Evolutionary conservation across 2,329 filamentous ascomycete genomes (phyloP).

Genomic region (Rutstroemia sp.): DNA sequence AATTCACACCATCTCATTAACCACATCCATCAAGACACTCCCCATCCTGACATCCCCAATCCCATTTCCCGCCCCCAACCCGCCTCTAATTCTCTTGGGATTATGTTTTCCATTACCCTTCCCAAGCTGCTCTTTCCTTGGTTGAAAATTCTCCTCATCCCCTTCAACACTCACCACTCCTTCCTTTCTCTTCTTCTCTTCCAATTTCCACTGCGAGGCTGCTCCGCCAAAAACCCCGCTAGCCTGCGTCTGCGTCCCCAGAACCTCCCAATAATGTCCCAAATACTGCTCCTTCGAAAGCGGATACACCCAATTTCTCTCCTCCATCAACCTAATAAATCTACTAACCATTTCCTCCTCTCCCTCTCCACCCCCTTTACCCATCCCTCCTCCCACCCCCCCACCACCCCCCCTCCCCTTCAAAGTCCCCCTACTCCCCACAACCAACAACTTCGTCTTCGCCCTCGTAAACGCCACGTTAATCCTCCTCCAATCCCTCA

Average conservation of each 20-base stretch:
- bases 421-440: conserved; percentile 79
- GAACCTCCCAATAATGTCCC: conserved; percentile 56
- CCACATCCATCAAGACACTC: conserved; percentile 56
- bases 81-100: conserved; percentile 51
- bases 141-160: neutral
- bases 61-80: conserved; percentile 45
- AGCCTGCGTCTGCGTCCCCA: conserved; percentile 38
- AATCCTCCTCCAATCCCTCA: conserved; percentile 86
- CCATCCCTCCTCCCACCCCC: conserved; percentile 56
- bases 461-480: conserved; percentile 95
- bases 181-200: conserved; percentile 4
- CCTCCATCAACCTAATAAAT: conserved; percentile 72
- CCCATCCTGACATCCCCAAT: conserved; percentile 12
- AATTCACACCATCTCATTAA: conserved; percentile 51
- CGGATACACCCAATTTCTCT: conserved; percentile 72
- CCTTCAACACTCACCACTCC: conserved; percentile 2
- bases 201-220: conserved; percentile 6
- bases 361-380: conserved; percentile 46
- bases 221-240: conserved; percentile 9
- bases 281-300: conserved; percentile 57
- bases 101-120: conserved; percentile 1
- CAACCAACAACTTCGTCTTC: conserved; percentile 81
- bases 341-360: conserved; percentile 65
- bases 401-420: conserved; percentile 48
- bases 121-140: too few relatives aligned